Evolutionary conservation across 2,329 filamentous ascomycete species (phyloP), one percentile per base, ranked within the genome.

Genomic region (Gremmenia infestans): DNA sequence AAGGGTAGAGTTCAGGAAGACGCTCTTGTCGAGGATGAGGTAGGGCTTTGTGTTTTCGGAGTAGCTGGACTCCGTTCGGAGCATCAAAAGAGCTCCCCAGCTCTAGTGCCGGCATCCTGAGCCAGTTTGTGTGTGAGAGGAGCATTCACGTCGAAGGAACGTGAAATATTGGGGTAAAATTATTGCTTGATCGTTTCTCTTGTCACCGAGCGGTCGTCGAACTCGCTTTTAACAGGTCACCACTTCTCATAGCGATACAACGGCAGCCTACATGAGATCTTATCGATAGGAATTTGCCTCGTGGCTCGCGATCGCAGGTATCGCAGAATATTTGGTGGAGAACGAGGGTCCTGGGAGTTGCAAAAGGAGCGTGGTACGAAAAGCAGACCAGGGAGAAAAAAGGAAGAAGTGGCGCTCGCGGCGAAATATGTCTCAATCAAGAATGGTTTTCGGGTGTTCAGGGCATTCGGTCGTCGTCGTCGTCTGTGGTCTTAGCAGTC

Each of bases 121-220:
- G 65, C 66, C 67, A 69, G 58, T 68, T 68, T 19, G 66, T 67
- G 57, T 70, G 66, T 50, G 67, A 65, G 58, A 70, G 60, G 60
- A 68, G 65, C 68, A 70, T 69, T 57, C 65, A 67, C 59, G 57
- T 55, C 52, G 56, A 61, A 37, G 47, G 9, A 52, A 46, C 28
- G 23, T 39, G 45, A 22, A 32, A 39, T 48, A 43, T 23, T 19
- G 51, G 46, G 53, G 40, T 32, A 45, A 55, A 48, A n/a, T 28
- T 39, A 42, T 52, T 53, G 54, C 32, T 43, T 22, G n/a, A 40
- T 12, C 49, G 54, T 61, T 19, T 14, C 60, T 50, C 48, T 39
- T 49, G 58, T 61, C 50, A 56, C 54, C 48, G 52, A 50, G 40
- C 53, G 25, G 52, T 45, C 25, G 42, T 58, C 51, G 52, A 57